Evolutionary conservation across 2,329 filamentous ascomycete species (phyloP), one percentile per base, ranked within the genome.

Genomic region (Pyrenochaeta sp.): DNA sequence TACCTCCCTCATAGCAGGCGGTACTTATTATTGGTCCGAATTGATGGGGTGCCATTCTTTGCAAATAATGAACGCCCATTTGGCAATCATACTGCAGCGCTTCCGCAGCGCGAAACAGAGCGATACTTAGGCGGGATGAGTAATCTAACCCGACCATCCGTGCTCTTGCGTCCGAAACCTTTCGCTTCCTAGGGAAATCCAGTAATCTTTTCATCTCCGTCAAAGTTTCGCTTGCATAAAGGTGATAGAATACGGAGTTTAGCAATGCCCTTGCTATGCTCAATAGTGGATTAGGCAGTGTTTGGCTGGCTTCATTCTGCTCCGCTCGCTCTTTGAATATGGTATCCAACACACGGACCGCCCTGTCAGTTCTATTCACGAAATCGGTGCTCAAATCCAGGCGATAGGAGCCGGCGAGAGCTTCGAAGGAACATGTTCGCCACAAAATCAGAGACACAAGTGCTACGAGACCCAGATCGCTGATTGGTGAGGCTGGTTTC

Each of bases 401-500:
- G 10, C 13, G 28, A 22, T 34, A 7, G 13, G 27, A 20, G 38
- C 17, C 17, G 11, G 28, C 21, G 18, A 41, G 28, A 7, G 28
- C 6, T 24, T 41, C 17, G 17, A 41, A 41, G 7, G 38, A 41
- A 27, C 38, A 41, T 7, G 34, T 20, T 6, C 28, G 38, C 27
- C 28, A 34, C 13, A 41, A 18, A n/a, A 41, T 6, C 14, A 22
- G n/a, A 11, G 38, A 41, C 10, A 34, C 28, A 10, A 41, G 11
- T 9, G 7, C 17, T 6, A 28, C 13, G 21, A 41, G 19, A 6
- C 38, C 38, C 22, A 41, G 20, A 10, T 34, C 27, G 26, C 38
- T 34, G 14, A 32, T 34, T 9, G 27, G n/a, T 14, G 38, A 21
- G 17, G 9, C n/a, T 22, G 27, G 38, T 15, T 13, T 27, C 15